Evolutionary conservation across 257 asterid genomes (phyloP).

Genomic region (Nemophila menziesii): DNA sequence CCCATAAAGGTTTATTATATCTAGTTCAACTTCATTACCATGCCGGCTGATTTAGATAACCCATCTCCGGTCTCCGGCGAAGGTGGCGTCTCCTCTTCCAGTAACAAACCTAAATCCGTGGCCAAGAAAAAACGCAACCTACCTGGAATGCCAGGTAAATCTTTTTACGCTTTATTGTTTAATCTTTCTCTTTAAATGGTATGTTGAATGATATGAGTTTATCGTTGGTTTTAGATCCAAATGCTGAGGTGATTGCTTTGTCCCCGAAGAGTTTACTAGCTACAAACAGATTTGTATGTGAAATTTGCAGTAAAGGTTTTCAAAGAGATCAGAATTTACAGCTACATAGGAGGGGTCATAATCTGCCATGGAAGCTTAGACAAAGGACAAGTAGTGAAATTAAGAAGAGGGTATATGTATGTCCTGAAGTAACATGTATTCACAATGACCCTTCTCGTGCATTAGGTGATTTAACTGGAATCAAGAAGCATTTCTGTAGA

Average conservation of each 20-base stretch:
- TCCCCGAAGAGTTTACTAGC: slow-evolving; percentile 66
- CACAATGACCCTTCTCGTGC: slow-evolving; percentile 81
- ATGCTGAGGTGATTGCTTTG: slow-evolving; percentile 72
- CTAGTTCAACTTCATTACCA: slow-evolving; percentile 1
- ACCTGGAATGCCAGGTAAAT: slow-evolving; percentile 91
- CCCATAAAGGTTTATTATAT: background rate
- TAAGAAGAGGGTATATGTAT: slow-evolving; percentile 66
- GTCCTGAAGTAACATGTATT: slow-evolving; percentile 71
- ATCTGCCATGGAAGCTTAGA: slow-evolving; percentile 76
- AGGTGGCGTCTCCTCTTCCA: slow-evolving; percentile 21
- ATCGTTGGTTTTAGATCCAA: slow-evolving; percentile 48
- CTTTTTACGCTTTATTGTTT: background rate
- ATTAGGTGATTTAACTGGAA: slow-evolving; percentile 76
- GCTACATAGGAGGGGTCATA: slow-evolving; percentile 84
- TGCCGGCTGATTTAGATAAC: slow-evolving; percentile 19
- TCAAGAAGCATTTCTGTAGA: slow-evolving; percentile 80
- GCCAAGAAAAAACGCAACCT: slow-evolving; percentile 70
- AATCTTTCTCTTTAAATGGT: background rate
- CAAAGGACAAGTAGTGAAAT: slow-evolving; percentile 55
- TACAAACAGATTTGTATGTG: slow-evolving; percentile 76
- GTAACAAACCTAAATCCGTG: slow-evolving; percentile 25
- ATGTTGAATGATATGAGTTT: background rate
- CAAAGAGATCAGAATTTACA: slow-evolving; percentile 89
- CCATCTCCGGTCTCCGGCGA: slow-evolving; percentile 23
- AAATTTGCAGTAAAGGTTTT: slow-evolving; percentile 74